Conservation (phyloP, 108 stramenopile genomes). For the Cyclotella sp. region DNA sequence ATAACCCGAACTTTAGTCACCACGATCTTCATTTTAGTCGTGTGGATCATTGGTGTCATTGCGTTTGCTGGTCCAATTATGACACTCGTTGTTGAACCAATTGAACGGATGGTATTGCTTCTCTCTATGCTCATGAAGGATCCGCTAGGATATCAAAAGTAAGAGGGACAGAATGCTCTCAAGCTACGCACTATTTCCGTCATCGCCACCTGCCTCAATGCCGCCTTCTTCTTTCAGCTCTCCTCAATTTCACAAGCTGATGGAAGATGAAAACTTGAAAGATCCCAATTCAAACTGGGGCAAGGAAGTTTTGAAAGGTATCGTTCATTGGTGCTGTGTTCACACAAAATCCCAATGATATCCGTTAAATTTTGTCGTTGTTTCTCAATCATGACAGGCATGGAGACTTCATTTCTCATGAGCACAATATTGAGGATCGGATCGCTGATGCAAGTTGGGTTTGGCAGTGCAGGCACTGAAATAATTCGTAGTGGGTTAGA, state of each 20-base stretch:
- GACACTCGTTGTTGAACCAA: constrained; percentile 65
- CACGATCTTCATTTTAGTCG: constrained; percentile 63
- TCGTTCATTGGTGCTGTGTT: not conserved
- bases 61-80: constrained; percentile 82
- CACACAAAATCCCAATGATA: not conserved
- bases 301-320: constrained; percentile 78
- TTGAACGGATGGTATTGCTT: constrained; percentile 81
- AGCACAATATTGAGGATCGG: constrained; percentile 93
- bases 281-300: constrained; percentile 68
- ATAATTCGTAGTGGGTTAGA: constrained; percentile 92
- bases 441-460: constrained; percentile 93
- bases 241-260: constrained; percentile 66
- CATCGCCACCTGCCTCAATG: not conserved
- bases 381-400: constrained; percentile 19
- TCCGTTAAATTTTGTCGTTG: not conserved
- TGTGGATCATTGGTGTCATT: constrained; percentile 80
- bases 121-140: constrained; percentile 81
- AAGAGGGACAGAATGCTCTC: not conserved
- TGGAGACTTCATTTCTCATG: constrained; percentile 78
- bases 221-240: constrained; percentile 38
- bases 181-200: not conserved
- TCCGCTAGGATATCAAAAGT: constrained; percentile 72
- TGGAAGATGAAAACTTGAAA: constrained; percentile 65
- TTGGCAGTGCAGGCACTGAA: constrained; percentile 94
- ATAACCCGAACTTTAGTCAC: constrained; percentile 33